phyloP scores from a whole-genome alignment of 1,139 yeast species.

The Saccharomycopsis hybrid region DNA sequence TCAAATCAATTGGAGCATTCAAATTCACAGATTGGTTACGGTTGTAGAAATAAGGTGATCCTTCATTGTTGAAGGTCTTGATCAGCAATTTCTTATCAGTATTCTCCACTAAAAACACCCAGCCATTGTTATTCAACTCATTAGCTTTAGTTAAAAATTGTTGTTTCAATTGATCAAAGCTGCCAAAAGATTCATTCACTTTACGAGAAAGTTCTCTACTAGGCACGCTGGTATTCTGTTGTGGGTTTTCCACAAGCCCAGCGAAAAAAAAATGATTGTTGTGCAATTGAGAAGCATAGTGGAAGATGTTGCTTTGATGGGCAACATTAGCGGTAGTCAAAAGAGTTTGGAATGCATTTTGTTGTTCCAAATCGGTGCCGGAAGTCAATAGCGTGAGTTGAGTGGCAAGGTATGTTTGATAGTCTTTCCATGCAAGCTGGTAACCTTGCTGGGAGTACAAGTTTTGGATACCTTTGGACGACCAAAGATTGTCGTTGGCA shows the following conservation, averaged over 20 bases:
- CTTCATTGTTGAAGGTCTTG: slow-evolving; percentile 70
- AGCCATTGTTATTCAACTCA: slow-evolving; percentile 49
- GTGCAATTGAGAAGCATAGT: slow-evolving; percentile 86
- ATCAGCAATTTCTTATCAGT: slow-evolving; percentile 60
- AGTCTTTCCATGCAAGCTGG: slow-evolving; percentile 70
- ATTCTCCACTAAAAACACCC: slow-evolving; percentile 81
- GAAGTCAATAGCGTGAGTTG: slow-evolving; percentile 67
- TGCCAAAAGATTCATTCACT: slow-evolving; percentile 37
- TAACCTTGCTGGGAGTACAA: slow-evolving; percentile 68
- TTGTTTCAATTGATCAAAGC: slow-evolving; percentile 37
- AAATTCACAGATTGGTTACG: slow-evolving; percentile 73
- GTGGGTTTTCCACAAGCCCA: slow-evolving; percentile 39
- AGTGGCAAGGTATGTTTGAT: slow-evolving; percentile 63
- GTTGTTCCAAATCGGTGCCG: slow-evolving; percentile 75
- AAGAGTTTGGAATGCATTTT: slow-evolving; percentile 71
- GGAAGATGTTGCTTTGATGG: slow-evolving; percentile 66
- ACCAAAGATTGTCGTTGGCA: slow-evolving; percentile 35
- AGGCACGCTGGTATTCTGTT: slow-evolving; percentile 22
- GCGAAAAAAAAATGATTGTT: slow-evolving; percentile 87
- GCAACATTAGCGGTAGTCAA: slow-evolving; percentile 67
- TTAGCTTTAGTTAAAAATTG: slow-evolving; percentile 39
- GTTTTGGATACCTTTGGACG: slow-evolving; percentile 58
- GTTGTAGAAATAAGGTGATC: slow-evolving; percentile 80
- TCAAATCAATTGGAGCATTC: slow-evolving; percentile 59
- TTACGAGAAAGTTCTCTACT: slow-evolving; percentile 28